phyloP scores from a whole-genome alignment of 2,329 filamentous ascomycete species.

The Leptographium radiaticola region DNA sequence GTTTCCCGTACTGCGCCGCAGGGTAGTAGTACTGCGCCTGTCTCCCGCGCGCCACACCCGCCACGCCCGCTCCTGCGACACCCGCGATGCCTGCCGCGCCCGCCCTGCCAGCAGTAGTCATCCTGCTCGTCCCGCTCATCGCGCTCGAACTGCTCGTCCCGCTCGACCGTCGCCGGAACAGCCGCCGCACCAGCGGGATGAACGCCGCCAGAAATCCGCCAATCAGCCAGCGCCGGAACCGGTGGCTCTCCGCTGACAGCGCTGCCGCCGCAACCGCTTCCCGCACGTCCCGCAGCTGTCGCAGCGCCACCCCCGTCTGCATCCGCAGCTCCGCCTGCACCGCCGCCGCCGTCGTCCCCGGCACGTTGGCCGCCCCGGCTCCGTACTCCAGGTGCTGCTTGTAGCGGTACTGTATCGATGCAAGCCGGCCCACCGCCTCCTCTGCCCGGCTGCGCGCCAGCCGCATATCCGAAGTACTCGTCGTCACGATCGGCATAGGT shows the following conservation, averaged over 20 bases:
- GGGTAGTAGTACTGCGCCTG: too few relatives aligned
- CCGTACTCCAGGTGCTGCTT: constrained; percentile 12
- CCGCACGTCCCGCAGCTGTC: constrained; percentile 30
- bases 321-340: constrained; percentile 28
- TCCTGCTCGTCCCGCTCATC: not conserved
- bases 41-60: too few relatives aligned
- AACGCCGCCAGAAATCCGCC: constrained; percentile 38
- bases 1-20: too few relatives aligned
- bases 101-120: not conserved
- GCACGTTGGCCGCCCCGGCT: constrained; percentile 13
- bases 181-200: constrained; percentile 35
- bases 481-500: constrained; percentile 8
- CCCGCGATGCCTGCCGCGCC: not conserved
- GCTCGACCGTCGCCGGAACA: constrained; percentile 31
- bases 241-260: constrained; percentile 30
- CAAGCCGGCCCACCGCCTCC: constrained; percentile 21
- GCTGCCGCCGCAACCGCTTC: constrained; percentile 29
- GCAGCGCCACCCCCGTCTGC: constrained; percentile 29
- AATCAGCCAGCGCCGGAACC: constrained; percentile 40
- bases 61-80: too few relatives aligned
- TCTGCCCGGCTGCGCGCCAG: constrained; percentile 15
- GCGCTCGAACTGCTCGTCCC: not conserved
- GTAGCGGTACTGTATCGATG: constrained; percentile 19
- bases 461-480: constrained; percentile 9
- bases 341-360: constrained; percentile 20